Conservation (phyloP, 768 basidiomycete genomes). For the Scleroderma citrinum region DNA sequence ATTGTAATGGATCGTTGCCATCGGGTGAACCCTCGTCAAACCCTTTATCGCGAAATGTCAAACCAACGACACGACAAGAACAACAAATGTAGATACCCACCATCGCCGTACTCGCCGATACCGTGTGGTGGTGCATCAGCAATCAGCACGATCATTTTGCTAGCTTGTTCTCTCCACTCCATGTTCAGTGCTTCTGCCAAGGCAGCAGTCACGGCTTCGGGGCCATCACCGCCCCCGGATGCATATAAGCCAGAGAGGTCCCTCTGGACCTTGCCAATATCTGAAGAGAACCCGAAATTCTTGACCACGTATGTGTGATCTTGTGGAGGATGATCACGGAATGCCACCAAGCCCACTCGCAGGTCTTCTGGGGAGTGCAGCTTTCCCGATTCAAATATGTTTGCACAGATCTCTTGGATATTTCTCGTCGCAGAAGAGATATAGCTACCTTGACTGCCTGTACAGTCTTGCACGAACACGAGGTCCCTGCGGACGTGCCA, state of each 20-base stretch:
- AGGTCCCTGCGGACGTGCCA: conserved; percentile 58
- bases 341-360: conserved; percentile 88
- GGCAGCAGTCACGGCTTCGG: conserved; percentile 94
- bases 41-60: conserved; percentile 39
- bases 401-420: conserved; percentile 90
- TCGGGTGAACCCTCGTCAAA: conserved; percentile 94
- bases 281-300: conserved; percentile 92
- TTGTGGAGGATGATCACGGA: conserved; percentile 96
- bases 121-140: conserved; percentile 98
- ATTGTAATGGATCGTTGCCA: conserved; percentile 82
- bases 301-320: conserved; percentile 92
- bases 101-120: conserved; percentile 95
- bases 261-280: conserved; percentile 81
- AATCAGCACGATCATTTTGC: conserved; percentile 95
- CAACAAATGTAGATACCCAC: conserved; percentile 36
- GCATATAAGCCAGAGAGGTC: conserved; percentile 82
- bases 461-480: conserved; percentile 94
- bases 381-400: conserved; percentile 91
- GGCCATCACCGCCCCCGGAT: conserved; percentile 89
- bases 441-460: conserved; percentile 86
- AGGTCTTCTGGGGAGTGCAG: conserved; percentile 85
- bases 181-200: conserved; percentile 81
- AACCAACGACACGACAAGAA: conserved; percentile 9
- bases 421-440: conserved; percentile 94
- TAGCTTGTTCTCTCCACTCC: conserved; percentile 85